Evolutionary conservation across 108 stramenopile species (phyloP).

Genomic region (Mediolabrus comicus): DNA sequence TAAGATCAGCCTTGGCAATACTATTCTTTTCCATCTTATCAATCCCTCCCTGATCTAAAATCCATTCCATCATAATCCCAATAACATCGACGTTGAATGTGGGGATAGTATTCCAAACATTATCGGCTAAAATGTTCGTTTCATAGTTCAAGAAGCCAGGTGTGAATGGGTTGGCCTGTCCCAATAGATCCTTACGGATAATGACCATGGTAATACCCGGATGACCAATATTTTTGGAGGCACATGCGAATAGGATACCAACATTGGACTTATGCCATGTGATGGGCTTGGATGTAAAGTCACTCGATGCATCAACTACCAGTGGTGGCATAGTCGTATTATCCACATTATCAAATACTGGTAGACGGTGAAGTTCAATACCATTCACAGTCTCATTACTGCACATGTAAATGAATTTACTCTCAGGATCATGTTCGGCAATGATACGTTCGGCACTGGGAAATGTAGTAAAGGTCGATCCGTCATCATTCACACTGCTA

Average conservation of each 20-base stretch:
- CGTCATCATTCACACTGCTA: conserved; percentile 10
- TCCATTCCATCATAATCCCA: conserved; percentile 49
- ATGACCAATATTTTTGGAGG: conserved; percentile 57
- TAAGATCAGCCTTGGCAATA: conserved; percentile 22
- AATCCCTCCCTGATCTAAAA: conserved; percentile 32
- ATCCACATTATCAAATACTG: conserved; percentile 2
- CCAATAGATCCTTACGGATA: conserved; percentile 40
- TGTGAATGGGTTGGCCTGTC: conserved; percentile 13
- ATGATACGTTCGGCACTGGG: conserved; percentile 8
- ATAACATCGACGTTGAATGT: conserved; percentile 52
- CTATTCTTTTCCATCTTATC: conserved; percentile 23
- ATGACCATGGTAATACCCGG: conserved; percentile 44
- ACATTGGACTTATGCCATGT: conserved; percentile 41
- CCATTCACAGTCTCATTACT: conserved; percentile 52
- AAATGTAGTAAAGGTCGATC: conserved; percentile 9
- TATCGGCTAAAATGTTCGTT: conserved; percentile 31
- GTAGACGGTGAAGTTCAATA: conserved; percentile 29
- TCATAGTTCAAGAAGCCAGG: conserved; percentile 41
- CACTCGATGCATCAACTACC: conserved; percentile 32
- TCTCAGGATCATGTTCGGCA: conserved; percentile 26
- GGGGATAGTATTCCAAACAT: conserved; percentile 49
- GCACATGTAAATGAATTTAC: conserved; percentile 42
- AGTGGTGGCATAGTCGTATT: conserved; percentile 1
- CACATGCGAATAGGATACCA: conserved; percentile 47
- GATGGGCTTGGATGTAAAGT: conserved; percentile 49